Evolutionary conservation across 2,329 filamentous ascomycete genomes (phyloP).

Genomic region (Didymellaceae sp.): DNA sequence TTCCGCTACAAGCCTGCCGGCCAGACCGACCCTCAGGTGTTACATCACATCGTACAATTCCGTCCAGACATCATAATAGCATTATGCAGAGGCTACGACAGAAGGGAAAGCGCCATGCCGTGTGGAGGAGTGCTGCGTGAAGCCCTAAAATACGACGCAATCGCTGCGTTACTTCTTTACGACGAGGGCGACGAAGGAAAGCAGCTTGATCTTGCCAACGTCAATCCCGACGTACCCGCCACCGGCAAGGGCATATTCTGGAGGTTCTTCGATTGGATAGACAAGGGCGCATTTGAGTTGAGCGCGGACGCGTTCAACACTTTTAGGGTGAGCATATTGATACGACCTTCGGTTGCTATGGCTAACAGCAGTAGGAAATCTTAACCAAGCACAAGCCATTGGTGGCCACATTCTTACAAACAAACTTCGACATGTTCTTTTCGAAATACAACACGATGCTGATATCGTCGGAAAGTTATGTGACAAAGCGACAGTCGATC

Average conservation of each 20-base stretch:
- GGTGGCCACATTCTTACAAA: constrained; percentile 83
- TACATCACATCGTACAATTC: constrained; percentile 87
- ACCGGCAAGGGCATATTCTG: constrained; percentile 89
- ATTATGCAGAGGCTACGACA: constrained; percentile 86
- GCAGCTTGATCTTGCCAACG: constrained; percentile 75
- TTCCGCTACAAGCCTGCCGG: constrained; percentile 83
- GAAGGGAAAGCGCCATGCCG: constrained; percentile 88
- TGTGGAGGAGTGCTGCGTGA: constrained; percentile 90
- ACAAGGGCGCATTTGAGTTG: constrained; percentile 94
- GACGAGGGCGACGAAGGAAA: constrained; percentile 81
- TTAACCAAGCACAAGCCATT: constrained; percentile 92
- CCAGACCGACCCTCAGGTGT: constrained; percentile 77
- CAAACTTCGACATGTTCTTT: constrained; percentile 95
- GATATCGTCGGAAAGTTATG: constrained; percentile 92
- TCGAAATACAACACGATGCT: constrained; percentile 85
- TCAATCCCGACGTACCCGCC: constrained; percentile 77
- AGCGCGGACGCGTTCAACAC: constrained; percentile 97
- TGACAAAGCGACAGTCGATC: constrained; percentile 97
- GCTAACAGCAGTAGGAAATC: constrained; percentile 71
- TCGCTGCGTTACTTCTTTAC: constrained; percentile 89
- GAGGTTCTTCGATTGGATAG: constrained; percentile 97
- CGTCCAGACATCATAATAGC: constrained; percentile 87
- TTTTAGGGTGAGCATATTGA: constrained; percentile 70
- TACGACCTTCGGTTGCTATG: too few species aligned
- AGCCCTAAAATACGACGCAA: constrained; percentile 87